Percentiles rank a stretch among this genome's conserved stretches.
Evolutionary conservation across 2,329 filamentous ascomycete genomes (phyloP).

Genomic region (Blastomyces percursus): DNA sequence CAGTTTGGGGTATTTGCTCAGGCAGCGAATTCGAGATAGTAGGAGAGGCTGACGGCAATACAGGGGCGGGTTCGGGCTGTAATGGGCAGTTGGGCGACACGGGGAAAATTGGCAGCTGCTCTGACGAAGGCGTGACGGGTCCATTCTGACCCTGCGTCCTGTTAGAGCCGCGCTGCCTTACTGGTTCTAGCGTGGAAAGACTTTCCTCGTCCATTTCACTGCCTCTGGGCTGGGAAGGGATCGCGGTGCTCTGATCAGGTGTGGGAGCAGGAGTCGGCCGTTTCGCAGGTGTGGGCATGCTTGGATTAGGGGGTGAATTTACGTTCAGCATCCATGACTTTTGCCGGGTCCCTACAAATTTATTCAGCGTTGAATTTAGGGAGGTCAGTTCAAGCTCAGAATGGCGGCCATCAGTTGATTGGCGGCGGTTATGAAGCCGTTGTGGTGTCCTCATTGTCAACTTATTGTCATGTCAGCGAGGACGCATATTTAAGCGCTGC

Average conservation of each 20-base stretch:
- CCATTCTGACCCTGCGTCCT: background rate
- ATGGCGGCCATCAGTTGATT: background rate
- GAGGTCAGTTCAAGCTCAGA: conserved; percentile 8
- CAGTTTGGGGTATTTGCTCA: background rate
- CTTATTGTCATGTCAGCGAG: background rate
- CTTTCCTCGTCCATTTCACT: background rate
- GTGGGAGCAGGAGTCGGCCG: conserved; percentile 19
- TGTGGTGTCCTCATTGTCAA: background rate
- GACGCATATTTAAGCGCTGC: background rate
- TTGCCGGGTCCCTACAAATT: conserved; percentile 30
- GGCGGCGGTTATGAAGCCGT: background rate
- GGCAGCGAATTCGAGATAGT: conserved; percentile 5
- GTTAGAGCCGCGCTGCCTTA: background rate
- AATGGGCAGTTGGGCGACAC: background rate
- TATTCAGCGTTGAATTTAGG: conserved; percentile 31
- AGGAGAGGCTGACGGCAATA: conserved; percentile 4
- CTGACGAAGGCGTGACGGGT: background rate
- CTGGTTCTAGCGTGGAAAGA: background rate
- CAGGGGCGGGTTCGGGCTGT: background rate
- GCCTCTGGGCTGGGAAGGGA: background rate
- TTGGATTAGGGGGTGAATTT: background rate
- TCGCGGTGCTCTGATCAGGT: background rate
- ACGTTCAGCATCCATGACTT: conserved; percentile 30
- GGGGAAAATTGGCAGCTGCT: background rate
- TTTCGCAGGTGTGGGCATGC: background rate